Percentiles rank a stretch among this genome's conserved stretches.
Conservation (phyloP, 768 basidiomycete species). For the Rickenella mellea region DNA sequence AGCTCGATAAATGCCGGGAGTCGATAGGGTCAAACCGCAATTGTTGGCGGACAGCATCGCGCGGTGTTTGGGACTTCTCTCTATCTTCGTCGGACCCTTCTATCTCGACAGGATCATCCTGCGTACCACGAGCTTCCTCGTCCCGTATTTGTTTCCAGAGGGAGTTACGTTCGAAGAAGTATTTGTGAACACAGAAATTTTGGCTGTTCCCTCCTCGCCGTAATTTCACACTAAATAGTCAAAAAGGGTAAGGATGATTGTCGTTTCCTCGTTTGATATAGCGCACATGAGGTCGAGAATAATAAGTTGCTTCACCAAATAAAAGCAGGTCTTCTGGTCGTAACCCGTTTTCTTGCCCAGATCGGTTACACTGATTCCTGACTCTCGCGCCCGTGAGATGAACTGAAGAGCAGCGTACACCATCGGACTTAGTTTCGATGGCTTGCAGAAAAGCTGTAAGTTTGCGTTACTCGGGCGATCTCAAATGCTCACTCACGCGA, state of each 20-base stretch:
- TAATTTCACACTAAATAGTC: slow-evolving; percentile 55
- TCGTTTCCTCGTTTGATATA: neutral
- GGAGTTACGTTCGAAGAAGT: slow-evolving; percentile 69
- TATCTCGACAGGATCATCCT: slow-evolving; percentile 25
- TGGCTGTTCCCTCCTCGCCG: slow-evolving; percentile 67
- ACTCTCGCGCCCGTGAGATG: slow-evolving; percentile 71
- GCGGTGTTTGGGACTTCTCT: slow-evolving; percentile 6
- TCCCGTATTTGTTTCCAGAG: slow-evolving; percentile 72
- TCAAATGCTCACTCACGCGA: slow-evolving; percentile 39
- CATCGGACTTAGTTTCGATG: slow-evolving; percentile 73
- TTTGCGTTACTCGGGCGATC: neutral
- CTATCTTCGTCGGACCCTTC: slow-evolving; percentile 14
- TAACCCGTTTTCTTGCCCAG: slow-evolving; percentile 72
- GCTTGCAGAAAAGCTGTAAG: slow-evolving; percentile 30
- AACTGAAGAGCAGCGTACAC: slow-evolving; percentile 79
- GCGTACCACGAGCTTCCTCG: slow-evolving; percentile 41
- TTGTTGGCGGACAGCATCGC: slow-evolving; percentile 13
- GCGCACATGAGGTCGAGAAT: slow-evolving; percentile 67
- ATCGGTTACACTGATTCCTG: slow-evolving; percentile 69
- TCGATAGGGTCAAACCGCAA: slow-evolving; percentile 67
- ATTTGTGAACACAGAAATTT: slow-evolving; percentile 72
- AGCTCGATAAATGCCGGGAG: slow-evolving; percentile 65
- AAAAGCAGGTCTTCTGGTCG: slow-evolving; percentile 86
- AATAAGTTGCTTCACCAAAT: slow-evolving; percentile 68
- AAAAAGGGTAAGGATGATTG: slow-evolving; percentile 3